These are phyloP conservation scores for Huntiella moniliformis DNA, from an alignment of 2,329 filamentous ascomycete genomes.

Conservation along the genomic window DNA sequence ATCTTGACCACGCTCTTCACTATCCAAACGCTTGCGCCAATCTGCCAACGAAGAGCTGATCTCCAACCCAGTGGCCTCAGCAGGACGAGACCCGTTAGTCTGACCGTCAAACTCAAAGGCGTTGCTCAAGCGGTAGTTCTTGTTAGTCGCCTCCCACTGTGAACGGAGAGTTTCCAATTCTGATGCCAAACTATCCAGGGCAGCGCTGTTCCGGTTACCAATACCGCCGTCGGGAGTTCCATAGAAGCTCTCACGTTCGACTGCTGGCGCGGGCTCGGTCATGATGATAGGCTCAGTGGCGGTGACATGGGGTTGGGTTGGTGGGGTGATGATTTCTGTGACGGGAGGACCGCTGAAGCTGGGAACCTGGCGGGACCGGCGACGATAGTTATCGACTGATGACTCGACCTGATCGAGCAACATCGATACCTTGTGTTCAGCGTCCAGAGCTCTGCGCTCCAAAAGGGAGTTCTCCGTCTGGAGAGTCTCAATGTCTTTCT, in stretches of 20 bases:
- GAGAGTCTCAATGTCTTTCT: constrained; percentile 58
- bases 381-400: constrained; percentile 85
- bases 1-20: constrained; percentile 20
- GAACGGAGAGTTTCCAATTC: constrained; percentile 79
- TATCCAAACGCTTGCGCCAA: constrained; percentile 62
- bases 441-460: constrained; percentile 70
- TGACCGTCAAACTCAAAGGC: constrained; percentile 65
- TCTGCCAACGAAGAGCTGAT: constrained; percentile 57
- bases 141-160: constrained; percentile 92
- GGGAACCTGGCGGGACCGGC: constrained; percentile 43
- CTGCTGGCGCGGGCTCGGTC: constrained; percentile 20
- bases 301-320: neutral
- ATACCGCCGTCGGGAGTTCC: constrained; percentile 34
- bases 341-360: constrained; percentile 17
- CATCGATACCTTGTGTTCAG: constrained; percentile 81
- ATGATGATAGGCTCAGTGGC: constrained; percentile 6
- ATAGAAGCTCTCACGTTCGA: constrained; percentile 41
- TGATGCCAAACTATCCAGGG: constrained; percentile 75
- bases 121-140: constrained; percentile 79
- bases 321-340: constrained; percentile 11
- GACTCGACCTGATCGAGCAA: constrained; percentile 87
- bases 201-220: constrained; percentile 39
- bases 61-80: constrained; percentile 25
- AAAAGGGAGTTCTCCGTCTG: constrained; percentile 66
- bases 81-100: constrained; percentile 20